Conservation (phyloP, 441 rosid species). For the Arabidopsis hybrid region DNA sequence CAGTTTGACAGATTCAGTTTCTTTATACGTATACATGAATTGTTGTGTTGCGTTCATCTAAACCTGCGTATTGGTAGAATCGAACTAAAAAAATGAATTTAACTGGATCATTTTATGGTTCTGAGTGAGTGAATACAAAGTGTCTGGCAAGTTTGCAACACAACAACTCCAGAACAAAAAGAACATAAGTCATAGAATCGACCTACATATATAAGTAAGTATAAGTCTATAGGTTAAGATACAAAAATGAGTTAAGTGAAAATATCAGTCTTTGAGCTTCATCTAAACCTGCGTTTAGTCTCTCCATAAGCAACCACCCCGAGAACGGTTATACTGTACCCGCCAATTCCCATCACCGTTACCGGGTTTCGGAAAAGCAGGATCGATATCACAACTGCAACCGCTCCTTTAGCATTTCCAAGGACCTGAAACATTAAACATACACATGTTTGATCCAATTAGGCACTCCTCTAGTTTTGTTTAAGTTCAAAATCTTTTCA, state of each 20-base stretch:
- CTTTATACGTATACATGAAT: no score
- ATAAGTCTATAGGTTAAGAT: constrained; percentile 24
- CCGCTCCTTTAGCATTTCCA: constrained; percentile 99
- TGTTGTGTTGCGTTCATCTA: no score
- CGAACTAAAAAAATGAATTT: neutral
- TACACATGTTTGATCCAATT: constrained; percentile 16
- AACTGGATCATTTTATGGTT: neutral
- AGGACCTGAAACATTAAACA: constrained; percentile 61
- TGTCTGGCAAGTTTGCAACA: constrained; percentile 1
- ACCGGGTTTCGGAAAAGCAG: constrained; percentile 89
- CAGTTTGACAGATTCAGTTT: no score
- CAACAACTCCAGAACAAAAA: constrained; percentile 2
- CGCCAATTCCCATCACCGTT: constrained; percentile 81
- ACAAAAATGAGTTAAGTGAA: constrained; percentile 37
- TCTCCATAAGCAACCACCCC: constrained; percentile 96
- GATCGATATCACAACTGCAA: constrained; percentile 90
- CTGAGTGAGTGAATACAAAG: neutral
- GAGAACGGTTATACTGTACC: constrained; percentile 76
- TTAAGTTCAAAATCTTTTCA: constrained; percentile 3
- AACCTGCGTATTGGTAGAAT: neutral
- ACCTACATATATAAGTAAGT: constrained; percentile 9
- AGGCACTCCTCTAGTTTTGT: constrained; percentile 10
- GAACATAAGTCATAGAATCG: constrained; percentile 4
- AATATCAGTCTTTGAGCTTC: constrained; percentile 31
- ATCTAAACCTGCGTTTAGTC: constrained; percentile 78